phyloP scores from a whole-genome alignment of 2,329 filamentous ascomycete genomes.

The Penicillium sp. region DNA sequence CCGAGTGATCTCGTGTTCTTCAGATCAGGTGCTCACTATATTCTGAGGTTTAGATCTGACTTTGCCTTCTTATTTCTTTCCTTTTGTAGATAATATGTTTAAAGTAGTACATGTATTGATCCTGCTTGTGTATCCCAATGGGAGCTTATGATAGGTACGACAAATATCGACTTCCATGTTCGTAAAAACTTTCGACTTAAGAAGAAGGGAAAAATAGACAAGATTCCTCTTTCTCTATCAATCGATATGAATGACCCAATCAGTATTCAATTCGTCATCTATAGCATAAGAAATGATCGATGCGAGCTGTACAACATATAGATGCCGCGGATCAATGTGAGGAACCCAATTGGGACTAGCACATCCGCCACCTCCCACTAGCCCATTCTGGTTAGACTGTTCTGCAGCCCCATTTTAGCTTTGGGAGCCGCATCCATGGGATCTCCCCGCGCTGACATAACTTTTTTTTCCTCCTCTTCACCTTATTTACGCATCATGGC shows the following conservation, averaged over 20 bases:
- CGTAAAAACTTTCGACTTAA: not conserved
- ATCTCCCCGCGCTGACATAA: constrained; percentile 32
- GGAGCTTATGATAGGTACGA: constrained; percentile 1
- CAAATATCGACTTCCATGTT: not conserved
- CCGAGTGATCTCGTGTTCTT: not conserved
- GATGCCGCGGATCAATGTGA: constrained; percentile 20
- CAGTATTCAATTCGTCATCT: not conserved
- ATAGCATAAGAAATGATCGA: not conserved
- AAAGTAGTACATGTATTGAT: not conserved
- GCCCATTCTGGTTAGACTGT: constrained; percentile 7
- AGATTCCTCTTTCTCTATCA: too few relatives aligned
- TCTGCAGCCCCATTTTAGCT: constrained; percentile 33
- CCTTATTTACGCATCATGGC: constrained; percentile 40
- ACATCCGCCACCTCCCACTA: constrained; percentile 25
- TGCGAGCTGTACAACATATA: constrained; percentile 9
- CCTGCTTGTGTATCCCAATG: not conserved
- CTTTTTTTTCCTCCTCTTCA: constrained; percentile 16
- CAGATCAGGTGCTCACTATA: not conserved
- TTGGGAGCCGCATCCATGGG: constrained; percentile 38
- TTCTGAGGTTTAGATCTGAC: not conserved
- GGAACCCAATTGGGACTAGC: constrained; percentile 22
- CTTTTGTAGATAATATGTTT: not conserved
- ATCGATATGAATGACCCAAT: not conserved
- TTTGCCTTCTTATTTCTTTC: not conserved
- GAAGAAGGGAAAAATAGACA: too few relatives aligned